A percentile compares a stretch with the other conserved stretches of the same genome.
Conservation (phyloP, 169 alveolate species). For the Plasmodium vinckei region DNA sequence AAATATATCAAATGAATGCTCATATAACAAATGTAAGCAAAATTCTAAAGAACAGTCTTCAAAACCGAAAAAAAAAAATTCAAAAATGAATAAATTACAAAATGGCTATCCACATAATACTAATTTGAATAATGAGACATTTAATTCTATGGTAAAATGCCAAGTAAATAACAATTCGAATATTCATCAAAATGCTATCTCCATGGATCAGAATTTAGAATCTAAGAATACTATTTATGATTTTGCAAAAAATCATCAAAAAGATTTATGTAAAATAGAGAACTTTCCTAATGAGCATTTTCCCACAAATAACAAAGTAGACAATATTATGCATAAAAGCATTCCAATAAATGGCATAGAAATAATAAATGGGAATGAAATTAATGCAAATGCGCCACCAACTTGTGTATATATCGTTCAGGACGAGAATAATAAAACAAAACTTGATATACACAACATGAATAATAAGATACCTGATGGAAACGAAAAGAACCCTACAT, state of each 20-base stretch:
- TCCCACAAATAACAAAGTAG: constrained; percentile 3
- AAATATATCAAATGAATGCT: constrained; percentile 11
- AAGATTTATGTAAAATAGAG: constrained; percentile 1
- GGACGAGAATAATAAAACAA: constrained; percentile 1
- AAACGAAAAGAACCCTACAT: constrained; percentile 8
- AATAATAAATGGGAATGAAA: constrained; percentile 10
- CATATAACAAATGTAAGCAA: constrained; percentile 9
- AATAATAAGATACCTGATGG: neutral
- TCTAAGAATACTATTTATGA: neutral
- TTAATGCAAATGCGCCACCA: neutral
- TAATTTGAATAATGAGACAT: neutral
- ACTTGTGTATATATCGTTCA: neutral
- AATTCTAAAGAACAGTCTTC: constrained; percentile 9
- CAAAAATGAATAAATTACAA: neutral
- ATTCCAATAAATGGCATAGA: constrained; percentile 2
- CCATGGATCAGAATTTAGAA: neutral
- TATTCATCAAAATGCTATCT: neutral
- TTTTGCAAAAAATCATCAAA: neutral
- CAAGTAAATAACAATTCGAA: neutral
- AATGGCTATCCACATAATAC: constrained; percentile 7
- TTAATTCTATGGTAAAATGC: neutral
- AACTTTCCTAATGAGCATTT: constrained; percentile 9
- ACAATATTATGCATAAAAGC: neutral
- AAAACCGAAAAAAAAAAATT: neutral
- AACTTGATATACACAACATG: constrained; percentile 10